Base-by-base conservation (phyloP, 169 alveolate genomes). In the Plasmodium ovale region DNA sequence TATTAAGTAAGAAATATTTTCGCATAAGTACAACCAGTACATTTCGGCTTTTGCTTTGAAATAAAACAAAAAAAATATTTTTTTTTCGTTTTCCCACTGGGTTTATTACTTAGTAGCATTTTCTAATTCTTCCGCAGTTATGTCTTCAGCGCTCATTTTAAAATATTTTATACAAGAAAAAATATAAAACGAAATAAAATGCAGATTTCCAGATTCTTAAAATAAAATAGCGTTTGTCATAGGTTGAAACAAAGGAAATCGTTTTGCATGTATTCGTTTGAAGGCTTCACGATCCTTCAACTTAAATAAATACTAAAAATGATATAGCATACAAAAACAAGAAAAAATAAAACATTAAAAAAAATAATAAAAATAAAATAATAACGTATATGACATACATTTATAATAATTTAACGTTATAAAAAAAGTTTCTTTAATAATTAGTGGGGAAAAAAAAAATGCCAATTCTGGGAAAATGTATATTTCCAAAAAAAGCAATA, bases 121-220 rank as follows among this genome's bases (percentile, higher is more conserved):
- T 56, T 85, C 91, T 33, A 85, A 14, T 25, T 85, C 71, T 49
- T 85, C 87, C 29, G 67, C 44, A 39, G 91, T 68, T 68, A 85
- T 85, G 54, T 85, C 87, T 67, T 69, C 74, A 56, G 58, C 73
- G 69, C 73, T 49, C 91, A 85, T 85, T 85, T 68, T 85, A 56
- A 54, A 72, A 47, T 7, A 39, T 27, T 21, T 21, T 0, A n/a
- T n/a, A n/a, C n/a, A n/a, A n/a, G n/a, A n/a, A n/a, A n/a, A n/a
- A 59, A 59, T 10, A 73, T 19, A 59, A 39, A 54, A 53, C 33
- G 25, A n/a, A 27, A 51, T 31, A 53, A 59, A 14, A 0, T 1
- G 7, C 1, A 35, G 59, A 69, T 25, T 44, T 19, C 49, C 27
- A 23, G 23, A 14, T 54, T 54, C 49, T 69, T 35, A 47, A 44